Percentiles rank a stretch among this genome's conserved stretches.
Conservation (phyloP, 2,329 filamentous ascomycete species). For the Xylaria arbuscula region DNA sequence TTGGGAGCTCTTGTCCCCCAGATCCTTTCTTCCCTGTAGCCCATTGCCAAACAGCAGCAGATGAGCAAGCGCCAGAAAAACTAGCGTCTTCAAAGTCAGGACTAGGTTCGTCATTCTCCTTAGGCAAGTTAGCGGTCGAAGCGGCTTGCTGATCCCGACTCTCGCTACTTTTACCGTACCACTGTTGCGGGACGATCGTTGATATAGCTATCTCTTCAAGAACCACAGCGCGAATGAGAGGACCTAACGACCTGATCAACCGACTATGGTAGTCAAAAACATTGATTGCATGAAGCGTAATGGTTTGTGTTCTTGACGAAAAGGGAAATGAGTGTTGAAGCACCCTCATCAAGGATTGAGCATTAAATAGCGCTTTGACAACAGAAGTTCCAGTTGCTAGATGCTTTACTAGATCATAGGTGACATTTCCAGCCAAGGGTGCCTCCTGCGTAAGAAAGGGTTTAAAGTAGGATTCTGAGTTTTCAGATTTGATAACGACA, state of each 20-base stretch:
- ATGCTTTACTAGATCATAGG: constrained; percentile 54
- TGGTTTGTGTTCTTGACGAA: constrained; percentile 70
- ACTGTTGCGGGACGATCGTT: constrained; percentile 76
- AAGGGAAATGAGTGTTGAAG: constrained; percentile 80
- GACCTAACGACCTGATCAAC: constrained; percentile 80
- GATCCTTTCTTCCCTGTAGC: constrained; percentile 37
- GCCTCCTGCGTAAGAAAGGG: constrained; percentile 65
- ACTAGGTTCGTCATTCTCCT: constrained; percentile 25
- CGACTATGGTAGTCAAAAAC: constrained; percentile 83
- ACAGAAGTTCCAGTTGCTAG: constrained; percentile 76
- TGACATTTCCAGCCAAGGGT: constrained; percentile 48
- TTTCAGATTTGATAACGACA: constrained; percentile 68
- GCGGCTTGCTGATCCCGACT: constrained; percentile 36
- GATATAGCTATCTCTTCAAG: constrained; percentile 84
- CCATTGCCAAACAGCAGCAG: constrained; percentile 44
- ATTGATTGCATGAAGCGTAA: constrained; percentile 80
- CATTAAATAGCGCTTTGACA: constrained; percentile 80
- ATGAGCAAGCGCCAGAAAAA: constrained; percentile 44
- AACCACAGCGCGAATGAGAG: constrained; percentile 81
- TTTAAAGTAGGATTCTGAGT: constrained; percentile 75
- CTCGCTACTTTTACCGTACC: constrained; percentile 56
- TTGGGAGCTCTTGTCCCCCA: constrained; percentile 38
- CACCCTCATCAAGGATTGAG: constrained; percentile 80
- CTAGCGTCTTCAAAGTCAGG: constrained; percentile 46
- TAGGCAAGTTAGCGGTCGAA: constrained; percentile 25